These are phyloP conservation scores for Ophiostoma himal-ulmi DNA, from an alignment of 2,329 filamentous ascomycete genomes.

Conservation along the genomic window DNA sequence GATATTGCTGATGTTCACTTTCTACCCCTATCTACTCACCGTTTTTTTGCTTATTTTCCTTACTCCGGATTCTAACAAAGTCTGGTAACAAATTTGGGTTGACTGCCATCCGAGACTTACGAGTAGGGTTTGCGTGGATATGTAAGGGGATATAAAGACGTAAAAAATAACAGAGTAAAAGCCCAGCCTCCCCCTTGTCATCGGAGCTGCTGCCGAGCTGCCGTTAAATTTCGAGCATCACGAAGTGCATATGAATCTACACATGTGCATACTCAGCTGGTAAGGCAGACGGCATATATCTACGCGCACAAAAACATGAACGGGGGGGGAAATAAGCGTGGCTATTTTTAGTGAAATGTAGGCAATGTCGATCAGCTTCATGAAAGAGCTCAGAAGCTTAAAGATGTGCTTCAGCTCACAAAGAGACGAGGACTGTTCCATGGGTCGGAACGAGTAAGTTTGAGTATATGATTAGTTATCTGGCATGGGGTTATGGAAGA, in stretches of 20 bases:
- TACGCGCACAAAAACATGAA: slow-evolving; percentile 2
- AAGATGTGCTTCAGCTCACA: background rate
- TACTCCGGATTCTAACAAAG: background rate
- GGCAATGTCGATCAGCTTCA: background rate
- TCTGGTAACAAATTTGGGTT: background rate
- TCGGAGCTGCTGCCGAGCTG: background rate
- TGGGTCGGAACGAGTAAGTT: background rate
- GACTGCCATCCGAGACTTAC: background rate
- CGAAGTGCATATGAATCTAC: slow-evolving; percentile 3
- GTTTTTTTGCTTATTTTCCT: background rate
- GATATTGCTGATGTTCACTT: background rate
- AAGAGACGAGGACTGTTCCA: background rate
- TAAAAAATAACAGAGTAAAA: background rate
- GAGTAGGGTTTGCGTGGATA: background rate
- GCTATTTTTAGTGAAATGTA: background rate
- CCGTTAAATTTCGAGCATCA: slow-evolving; percentile 1
- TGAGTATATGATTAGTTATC: background rate
- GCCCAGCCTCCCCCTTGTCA: background rate
- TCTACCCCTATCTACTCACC: background rate
- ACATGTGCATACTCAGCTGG: background rate
- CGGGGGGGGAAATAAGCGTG: background rate
- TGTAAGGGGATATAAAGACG: background rate
- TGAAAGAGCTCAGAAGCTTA: background rate
- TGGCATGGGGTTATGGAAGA: background rate
- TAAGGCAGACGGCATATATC: background rate